A percentile compares a stretch with the other conserved stretches of the same genome.
These are phyloP conservation scores for Nicotiana noctiflora DNA, from an alignment of 257 asterid species.

Conservation along the genomic window DNA sequence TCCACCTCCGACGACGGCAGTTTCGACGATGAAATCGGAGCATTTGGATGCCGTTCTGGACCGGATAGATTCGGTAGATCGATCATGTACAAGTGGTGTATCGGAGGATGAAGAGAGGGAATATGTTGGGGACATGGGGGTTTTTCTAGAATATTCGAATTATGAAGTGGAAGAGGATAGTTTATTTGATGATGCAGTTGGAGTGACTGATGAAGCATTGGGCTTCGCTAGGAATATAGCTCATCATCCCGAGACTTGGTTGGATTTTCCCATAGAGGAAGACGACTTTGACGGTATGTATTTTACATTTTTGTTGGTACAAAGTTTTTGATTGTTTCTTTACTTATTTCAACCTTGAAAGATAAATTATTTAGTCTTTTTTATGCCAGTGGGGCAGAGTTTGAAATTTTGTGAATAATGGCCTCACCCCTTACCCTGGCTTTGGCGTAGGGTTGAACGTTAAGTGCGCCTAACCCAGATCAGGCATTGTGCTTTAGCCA, in stretches of 20 bases:
- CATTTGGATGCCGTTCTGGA: conserved; percentile 7
- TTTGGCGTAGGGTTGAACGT: too few relatives aligned
- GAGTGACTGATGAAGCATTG: conserved; percentile 81
- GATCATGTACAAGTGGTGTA: neutral
- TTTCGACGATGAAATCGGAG: conserved; percentile 1
- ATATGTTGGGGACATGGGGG: conserved; percentile 8
- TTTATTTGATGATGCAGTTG: conserved; percentile 54
- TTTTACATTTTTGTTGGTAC: too few relatives aligned
- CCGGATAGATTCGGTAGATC: neutral
- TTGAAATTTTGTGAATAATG: too few relatives aligned
- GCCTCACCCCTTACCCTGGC: too few relatives aligned
- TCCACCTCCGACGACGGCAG: conserved; percentile 42
- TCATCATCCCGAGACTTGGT: conserved; percentile 98
- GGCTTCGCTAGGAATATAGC: conserved; percentile 85
- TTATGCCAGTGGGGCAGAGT: too few relatives aligned
- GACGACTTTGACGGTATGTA: conserved; percentile 72
- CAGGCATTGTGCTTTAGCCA: too few relatives aligned
- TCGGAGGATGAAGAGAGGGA: conserved; percentile 24
- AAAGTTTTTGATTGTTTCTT: neutral
- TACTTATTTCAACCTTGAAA: neutral
- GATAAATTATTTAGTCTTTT: neutral
- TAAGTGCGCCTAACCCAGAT: too few relatives aligned
- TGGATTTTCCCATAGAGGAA: conserved; percentile 92
- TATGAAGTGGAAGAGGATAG: conserved; percentile 27
- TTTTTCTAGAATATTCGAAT: conserved; percentile 13